Evolutionary conservation across 2,329 filamentous ascomycete genomes (phyloP).

Genomic region (Botrytis deweyae): DNA sequence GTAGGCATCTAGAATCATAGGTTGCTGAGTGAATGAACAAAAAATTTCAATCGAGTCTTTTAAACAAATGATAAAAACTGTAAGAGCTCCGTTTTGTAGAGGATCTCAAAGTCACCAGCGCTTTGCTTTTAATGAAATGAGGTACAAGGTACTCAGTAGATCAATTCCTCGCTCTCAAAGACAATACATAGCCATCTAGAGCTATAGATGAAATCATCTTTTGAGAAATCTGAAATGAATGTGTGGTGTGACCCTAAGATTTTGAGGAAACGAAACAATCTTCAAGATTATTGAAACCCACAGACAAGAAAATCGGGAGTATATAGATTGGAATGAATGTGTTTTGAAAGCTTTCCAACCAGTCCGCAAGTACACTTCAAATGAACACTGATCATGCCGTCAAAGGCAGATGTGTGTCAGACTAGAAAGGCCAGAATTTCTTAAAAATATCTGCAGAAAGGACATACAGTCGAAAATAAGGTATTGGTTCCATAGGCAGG

Average conservation of each 20-base stretch:
- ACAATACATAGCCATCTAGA: no score
- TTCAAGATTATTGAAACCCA: no score
- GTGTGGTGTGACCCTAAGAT: not conserved
- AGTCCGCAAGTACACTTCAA: not conserved
- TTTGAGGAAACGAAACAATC: not conserved
- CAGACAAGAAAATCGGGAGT: no score
- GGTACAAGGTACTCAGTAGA: no score
- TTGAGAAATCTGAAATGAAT: not conserved
- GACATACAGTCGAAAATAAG: not conserved
- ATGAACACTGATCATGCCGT: not conserved
- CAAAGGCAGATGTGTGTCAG: not conserved
- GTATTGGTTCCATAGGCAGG: not conserved
- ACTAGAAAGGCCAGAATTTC: no score
- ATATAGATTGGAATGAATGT: no score
- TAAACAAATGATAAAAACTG: not conserved
- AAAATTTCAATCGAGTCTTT: not conserved
- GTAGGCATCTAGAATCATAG: not conserved
- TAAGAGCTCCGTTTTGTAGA: not conserved
- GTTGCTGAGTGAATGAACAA: not conserved
- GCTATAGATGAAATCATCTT: no score
- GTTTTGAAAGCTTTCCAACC: not conserved
- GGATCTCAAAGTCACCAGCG: not conserved
- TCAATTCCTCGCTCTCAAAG: no score
- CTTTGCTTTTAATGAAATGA: no score
- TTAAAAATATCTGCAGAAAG: not conserved